Evolutionary conservation across 176 grass and related monocot species (phyloP).

Genomic region (Oropetium thomaeum): DNA sequence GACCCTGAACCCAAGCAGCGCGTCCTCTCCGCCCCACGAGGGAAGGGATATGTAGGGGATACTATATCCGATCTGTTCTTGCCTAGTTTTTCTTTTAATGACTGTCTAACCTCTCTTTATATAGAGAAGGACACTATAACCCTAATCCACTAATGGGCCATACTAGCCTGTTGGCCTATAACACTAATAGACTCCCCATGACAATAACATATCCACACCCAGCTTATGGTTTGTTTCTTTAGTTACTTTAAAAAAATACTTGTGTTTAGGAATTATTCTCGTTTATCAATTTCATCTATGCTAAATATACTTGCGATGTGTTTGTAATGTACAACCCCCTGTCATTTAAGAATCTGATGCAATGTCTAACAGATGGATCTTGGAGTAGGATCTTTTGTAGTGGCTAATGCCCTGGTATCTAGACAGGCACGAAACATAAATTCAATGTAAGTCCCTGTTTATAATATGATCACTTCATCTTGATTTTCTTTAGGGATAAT

Average conservation of each 20-base stretch:
- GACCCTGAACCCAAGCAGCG: no score
- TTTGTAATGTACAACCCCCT: constrained; percentile 6
- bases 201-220: no score
- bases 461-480: background rate
- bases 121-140: no score
- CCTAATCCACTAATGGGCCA: no score
- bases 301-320: background rate
- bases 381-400: constrained; percentile 93
- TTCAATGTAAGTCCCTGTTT: constrained; percentile 46
- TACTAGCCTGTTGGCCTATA: no score
- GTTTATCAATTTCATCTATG: background rate
- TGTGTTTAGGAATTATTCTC: background rate
- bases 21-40: no score
- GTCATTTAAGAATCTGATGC: constrained; percentile 30
- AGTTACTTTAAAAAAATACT: background rate
- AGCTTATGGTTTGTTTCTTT: background rate
- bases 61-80: no score
- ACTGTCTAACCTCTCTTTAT: no score
- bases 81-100: no score
- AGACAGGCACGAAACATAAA: constrained; percentile 69
- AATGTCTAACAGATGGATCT: constrained; percentile 89
- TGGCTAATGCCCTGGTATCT: constrained; percentile 87
- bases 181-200: no score
- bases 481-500: constrained; percentile 14
- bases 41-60: no score